Base-by-base conservation (phyloP, 495 filamentous ascomycete genomes). In the Aspergillus hancockii region DNA sequence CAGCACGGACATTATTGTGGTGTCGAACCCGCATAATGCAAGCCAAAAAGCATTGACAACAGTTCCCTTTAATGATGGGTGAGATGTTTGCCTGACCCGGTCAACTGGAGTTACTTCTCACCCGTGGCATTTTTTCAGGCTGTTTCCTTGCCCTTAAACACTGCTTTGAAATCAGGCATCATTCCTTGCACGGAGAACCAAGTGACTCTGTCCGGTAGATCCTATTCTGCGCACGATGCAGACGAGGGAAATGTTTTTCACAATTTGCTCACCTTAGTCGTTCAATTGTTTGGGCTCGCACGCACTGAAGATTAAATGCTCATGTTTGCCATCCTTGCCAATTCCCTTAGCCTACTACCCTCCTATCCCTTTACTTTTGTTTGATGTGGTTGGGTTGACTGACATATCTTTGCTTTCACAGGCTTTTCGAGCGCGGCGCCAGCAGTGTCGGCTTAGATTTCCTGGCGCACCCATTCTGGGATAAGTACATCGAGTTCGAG, bases 401-500 rank as follows among this genome's bases (percentile, higher is more conserved):
- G 55, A 83, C 71, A 19, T 57, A 9, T 54, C 14, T 28, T 46
- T 21, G 47, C 19, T 22, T 45, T 46, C 34, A 52, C 71, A 98
- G 95, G 54, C 83, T 99, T 7, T 99, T 97, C 67, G 95, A 98
- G 73, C 88, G 95, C 66, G 94, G 87, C 52, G 93, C 92, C 16
- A 83, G 79, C 43, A 85, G 83, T 64, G 92, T 97, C 19, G 94
- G 95, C 16, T 81, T 97, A 31, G 94, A 99, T 73, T 99, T 97
- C 71, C 81, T 95, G 9, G 86, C 92, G 4, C 92, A 97, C 68
- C 92, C 91, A 0, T 97, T 99, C 79, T 99, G 94, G 94, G 95
- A 98, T 67, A 98, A 97, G 74, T 99, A 96, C 65, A 83, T 98
- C 54, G 94, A 97, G 65, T 98, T 92, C 65, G 94, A 98, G 67